phyloP scores from a whole-genome alignment of 148 eudicot species.

The Rheum nobile region DNA sequence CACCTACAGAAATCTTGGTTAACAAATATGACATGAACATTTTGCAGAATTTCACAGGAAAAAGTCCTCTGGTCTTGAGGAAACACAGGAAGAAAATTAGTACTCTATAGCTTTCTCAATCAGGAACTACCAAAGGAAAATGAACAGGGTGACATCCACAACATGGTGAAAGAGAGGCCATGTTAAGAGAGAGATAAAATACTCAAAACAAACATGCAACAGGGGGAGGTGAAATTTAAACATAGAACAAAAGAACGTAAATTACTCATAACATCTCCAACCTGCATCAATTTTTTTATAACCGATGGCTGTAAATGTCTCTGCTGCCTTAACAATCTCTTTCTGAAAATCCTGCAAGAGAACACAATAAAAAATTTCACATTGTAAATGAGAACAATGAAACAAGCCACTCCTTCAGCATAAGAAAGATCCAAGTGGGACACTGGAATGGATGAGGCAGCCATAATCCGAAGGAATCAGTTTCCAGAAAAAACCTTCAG shows the following conservation, averaged over 20 bases:
- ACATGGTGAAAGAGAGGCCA: background rate
- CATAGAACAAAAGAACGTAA: background rate
- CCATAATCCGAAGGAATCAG: background rate
- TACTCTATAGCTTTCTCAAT: no score
- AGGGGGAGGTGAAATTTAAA: background rate
- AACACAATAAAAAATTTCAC: background rate
- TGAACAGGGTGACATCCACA: background rate
- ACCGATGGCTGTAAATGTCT: conserved; percentile 70
- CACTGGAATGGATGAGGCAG: background rate
- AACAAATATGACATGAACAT: background rate
- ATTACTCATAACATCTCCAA: conserved; percentile 12
- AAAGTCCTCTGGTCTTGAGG: background rate
- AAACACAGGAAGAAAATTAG: background rate
- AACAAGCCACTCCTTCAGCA: background rate
- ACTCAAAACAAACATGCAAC: background rate
- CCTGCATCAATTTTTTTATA: conserved; percentile 84
- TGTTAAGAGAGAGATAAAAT: background rate
- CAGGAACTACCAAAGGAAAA: background rate
- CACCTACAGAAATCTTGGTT: background rate
- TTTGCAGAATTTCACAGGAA: background rate
- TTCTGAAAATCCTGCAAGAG: conserved; percentile 82
- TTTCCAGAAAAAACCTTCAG: background rate
- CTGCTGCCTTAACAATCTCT: conserved; percentile 85
- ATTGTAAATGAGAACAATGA: background rate
- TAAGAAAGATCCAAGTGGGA: background rate